Evolutionary conservation across 2,329 filamentous ascomycete genomes (phyloP).

Genomic region (Pseudogymnoascus sp.): DNA sequence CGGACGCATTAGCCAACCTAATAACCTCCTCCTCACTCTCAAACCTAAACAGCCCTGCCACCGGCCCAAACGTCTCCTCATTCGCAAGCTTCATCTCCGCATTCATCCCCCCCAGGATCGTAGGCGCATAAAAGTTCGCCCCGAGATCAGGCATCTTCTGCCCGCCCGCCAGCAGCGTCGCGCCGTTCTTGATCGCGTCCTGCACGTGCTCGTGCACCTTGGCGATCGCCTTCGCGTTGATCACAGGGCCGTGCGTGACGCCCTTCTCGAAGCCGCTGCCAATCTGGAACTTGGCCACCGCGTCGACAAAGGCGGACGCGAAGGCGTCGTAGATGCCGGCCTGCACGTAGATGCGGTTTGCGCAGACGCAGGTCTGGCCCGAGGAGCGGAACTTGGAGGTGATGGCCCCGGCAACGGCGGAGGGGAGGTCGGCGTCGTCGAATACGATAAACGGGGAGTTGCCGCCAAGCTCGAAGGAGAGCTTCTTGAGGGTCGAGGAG

Average conservation of each 20-base stretch:
- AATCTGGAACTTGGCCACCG: constrained; percentile 66
- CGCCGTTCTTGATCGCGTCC: constrained; percentile 72
- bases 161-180: constrained; percentile 65
- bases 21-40: constrained; percentile 84
- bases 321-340: constrained; percentile 70
- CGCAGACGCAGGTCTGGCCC: constrained; percentile 91
- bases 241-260: constrained; percentile 71
- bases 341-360: constrained; percentile 76
- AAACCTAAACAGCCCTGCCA: constrained; percentile 84
- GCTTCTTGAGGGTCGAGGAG: constrained; percentile 68
- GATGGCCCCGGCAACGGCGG: constrained; percentile 74
- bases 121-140: constrained; percentile 80
- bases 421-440: constrained; percentile 83
- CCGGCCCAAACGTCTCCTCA: constrained; percentile 94
- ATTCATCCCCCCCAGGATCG: constrained; percentile 80
- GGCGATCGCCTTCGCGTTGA: constrained; percentile 70
- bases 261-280: constrained; percentile 63
- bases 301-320: constrained; percentile 56
- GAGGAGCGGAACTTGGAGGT: constrained; percentile 87
- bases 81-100: constrained; percentile 71
- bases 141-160: constrained; percentile 66
- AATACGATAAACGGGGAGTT: constrained; percentile 97
- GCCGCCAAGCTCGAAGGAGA: constrained; percentile 84
- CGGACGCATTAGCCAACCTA: constrained; percentile 66
- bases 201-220: constrained; percentile 75